These are phyloP conservation scores for Pseudogymnoascus sp. DNA, from an alignment of 2,329 filamentous ascomycete genomes.

Conservation along the genomic window DNA sequence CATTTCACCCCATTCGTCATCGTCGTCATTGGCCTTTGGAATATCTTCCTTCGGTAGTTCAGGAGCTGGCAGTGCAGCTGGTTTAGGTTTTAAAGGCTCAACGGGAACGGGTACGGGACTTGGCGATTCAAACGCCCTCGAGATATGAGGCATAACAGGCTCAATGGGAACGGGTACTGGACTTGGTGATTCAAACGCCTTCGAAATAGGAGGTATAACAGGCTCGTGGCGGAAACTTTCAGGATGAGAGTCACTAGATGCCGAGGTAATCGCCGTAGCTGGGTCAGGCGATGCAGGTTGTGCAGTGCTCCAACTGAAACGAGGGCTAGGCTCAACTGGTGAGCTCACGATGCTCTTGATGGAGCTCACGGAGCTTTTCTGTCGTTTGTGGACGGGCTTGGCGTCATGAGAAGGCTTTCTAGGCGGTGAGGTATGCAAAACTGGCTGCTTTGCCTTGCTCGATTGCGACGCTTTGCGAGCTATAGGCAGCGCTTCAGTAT, in stretches of 20 bases:
- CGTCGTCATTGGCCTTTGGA: slow-evolving; percentile 20
- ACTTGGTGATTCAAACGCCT: not conserved
- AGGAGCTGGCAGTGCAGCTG: not conserved
- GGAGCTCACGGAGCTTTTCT: not conserved
- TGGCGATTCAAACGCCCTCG: not conserved
- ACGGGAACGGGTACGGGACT: not conserved
- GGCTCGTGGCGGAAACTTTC: not conserved
- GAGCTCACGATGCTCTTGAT: not conserved
- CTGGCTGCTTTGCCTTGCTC: not conserved
- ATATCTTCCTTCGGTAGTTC: not conserved
- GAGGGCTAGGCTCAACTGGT: not conserved
- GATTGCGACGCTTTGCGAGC: not conserved
- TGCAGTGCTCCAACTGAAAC: not conserved
- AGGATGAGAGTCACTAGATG: not conserved
- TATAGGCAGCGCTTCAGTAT: not conserved
- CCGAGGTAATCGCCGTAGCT: not conserved
- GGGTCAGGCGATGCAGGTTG: not conserved
- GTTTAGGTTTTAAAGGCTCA: not conserved
- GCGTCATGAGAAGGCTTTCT: not conserved
- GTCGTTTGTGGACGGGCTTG: not conserved
- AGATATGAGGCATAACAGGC: not conserved
- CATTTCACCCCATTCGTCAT: slow-evolving; percentile 35
- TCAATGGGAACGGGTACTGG: not conserved
- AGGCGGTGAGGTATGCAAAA: not conserved
- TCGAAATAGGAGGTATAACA: not conserved